phyloP scores from a whole-genome alignment of 306 rosid species.

The Begonia fuchsioides region DNA sequence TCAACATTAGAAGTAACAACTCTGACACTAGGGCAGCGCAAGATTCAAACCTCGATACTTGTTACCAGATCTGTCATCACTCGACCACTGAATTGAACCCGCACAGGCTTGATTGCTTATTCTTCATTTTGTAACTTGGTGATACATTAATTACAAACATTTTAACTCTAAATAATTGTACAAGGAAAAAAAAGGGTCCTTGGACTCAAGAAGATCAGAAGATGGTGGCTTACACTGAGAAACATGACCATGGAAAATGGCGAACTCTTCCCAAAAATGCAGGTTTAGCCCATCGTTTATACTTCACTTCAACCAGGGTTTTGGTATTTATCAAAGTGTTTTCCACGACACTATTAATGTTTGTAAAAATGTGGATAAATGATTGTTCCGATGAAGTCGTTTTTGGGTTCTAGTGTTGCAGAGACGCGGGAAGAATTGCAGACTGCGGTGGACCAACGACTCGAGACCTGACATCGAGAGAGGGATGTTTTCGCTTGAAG shows the following conservation, averaged over 20 bases:
- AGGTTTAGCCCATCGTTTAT: neutral
- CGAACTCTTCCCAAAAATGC: constrained; percentile 15
- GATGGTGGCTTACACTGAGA: constrained; percentile 7
- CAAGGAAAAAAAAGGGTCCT: constrained; percentile 13
- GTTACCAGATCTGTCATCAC: no score
- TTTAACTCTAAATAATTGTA: no score
- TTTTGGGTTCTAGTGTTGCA: constrained; percentile 1
- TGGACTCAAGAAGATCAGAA: constrained; percentile 17
- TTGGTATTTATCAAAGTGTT: neutral
- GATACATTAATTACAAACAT: no score
- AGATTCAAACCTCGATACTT: no score
- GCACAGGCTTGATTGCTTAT: no score
- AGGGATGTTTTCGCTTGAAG: constrained; percentile 12
- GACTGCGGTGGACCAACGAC: constrained; percentile 14
- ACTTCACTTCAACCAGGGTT: neutral
- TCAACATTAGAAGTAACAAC: no score
- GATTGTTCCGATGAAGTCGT: no score
- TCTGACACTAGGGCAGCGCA: no score
- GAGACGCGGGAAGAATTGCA: constrained; percentile 12
- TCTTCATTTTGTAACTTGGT: no score
- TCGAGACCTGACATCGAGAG: constrained; percentile 11
- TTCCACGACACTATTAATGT: neutral
- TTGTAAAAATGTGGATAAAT: no score
- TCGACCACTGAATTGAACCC: no score
- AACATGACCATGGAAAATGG: constrained; percentile 15